Base-by-base conservation (phyloP, 2,329 filamentous ascomycete species). In the Penicillium sp. region DNA sequence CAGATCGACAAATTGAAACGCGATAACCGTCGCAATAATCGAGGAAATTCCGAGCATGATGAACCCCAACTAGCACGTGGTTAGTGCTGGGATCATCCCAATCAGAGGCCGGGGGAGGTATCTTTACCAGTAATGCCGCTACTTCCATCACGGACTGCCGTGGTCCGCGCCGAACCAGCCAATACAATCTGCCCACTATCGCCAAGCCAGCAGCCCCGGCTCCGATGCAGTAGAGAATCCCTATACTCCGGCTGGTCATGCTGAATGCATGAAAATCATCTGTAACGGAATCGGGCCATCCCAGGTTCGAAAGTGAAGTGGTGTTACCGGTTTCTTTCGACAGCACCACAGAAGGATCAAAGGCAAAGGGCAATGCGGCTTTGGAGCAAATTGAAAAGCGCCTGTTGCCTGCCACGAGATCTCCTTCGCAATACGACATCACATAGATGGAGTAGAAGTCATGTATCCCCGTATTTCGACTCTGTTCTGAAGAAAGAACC, bases 1-100 rank as follows among this genome's bases (percentile, higher is more conserved):
- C 0, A 77, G 59, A 17, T 74, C 58, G 2, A 72, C 65, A 3
- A 74, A 78, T 63, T 81, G 79, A 48, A 76, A 72, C 10, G 75
- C 74, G 4, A 82, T 66, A 17, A 85, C 83, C 0, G 79, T 85
- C 24, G 82, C 79, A 22, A 90, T 84, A 58, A 88, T 88, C 19
- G 85, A 90, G 6, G 80, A 35, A 53, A 81, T 79, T 0, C 76
- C 74, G n/a, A 80, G 59, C 69, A 31, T 26, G 21, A 50, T 47
- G 21, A 39, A 39, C 38, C 17, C n/a, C n/a, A n/a, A n/a, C n/a
- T n/a, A n/a, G n/a, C n/a, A n/a, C n/a, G n/a, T n/a, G n/a, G n/a
- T n/a, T n/a, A n/a, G n/a, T n/a, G n/a, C n/a, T n/a, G n/a, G n/a
- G n/a, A n/a, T n/a, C n/a, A n/a, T n/a, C n/a, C n/a, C n/a, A n/a